Conservation (phyloP, 1,284 basidiomycete species). For the Meira nashicola region DNA sequence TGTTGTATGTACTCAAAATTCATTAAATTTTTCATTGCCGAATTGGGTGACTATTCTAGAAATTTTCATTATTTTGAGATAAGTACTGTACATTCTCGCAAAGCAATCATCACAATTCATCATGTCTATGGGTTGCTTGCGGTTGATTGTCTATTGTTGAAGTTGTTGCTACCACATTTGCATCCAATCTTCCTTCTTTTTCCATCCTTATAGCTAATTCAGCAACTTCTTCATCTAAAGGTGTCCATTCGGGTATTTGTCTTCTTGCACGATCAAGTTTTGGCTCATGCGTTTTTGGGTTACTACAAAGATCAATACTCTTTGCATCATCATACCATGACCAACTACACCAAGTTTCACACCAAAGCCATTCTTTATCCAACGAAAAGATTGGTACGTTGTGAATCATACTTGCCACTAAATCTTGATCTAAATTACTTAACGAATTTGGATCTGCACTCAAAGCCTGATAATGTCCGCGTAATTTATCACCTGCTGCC, state of each 20-base stretch:
- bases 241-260: slow-evolving; percentile 95
- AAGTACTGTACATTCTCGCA: neutral
- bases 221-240: slow-evolving; percentile 65
- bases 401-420: slow-evolving; percentile 34
- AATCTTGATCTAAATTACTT: slow-evolving; percentile 82
- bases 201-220: neutral
- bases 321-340: slow-evolving; percentile 44
- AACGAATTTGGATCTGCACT: slow-evolving; percentile 89
- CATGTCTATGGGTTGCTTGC: slow-evolving; percentile 2
- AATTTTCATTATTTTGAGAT: too few relatives aligned
- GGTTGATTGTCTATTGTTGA: neutral
- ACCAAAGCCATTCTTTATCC: slow-evolving; percentile 50
- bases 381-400: slow-evolving; percentile 43
- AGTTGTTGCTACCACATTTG: slow-evolving; percentile 4
- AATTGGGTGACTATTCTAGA: neutral
- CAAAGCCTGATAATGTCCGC: slow-evolving; percentile 84
- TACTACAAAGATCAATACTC: slow-evolving; percentile 53
- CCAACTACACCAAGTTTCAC: slow-evolving; percentile 50
- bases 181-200: slow-evolving; percentile 1
- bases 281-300: slow-evolving; percentile 72
- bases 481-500: slow-evolving; percentile 71
- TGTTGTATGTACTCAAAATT: too few relatives aligned
- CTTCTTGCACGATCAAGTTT: slow-evolving; percentile 80
- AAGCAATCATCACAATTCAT: slow-evolving; percentile 3
- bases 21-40: neutral